Evolutionary conservation across 2,329 filamentous ascomycete genomes (phyloP).

Genomic region (Fusarium subtropicale): DNA sequence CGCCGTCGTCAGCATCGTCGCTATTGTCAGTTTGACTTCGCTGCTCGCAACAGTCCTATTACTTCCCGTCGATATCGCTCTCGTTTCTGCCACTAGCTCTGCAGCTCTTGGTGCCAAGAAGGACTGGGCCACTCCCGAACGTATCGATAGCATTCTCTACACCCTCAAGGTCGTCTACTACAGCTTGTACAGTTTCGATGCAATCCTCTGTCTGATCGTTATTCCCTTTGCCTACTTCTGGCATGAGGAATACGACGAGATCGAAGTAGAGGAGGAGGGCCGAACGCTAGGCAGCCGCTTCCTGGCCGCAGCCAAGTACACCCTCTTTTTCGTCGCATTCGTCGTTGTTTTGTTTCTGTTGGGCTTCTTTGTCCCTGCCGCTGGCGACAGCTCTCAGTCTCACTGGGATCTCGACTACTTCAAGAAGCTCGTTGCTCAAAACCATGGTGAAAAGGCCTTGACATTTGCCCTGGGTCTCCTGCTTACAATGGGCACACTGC

Average conservation of each 20-base stretch:
- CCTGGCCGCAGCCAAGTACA: slow-evolving; percentile 91
- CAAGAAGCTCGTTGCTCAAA: slow-evolving; percentile 79
- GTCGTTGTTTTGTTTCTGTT: slow-evolving; percentile 87
- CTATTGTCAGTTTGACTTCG: slow-evolving; percentile 86
- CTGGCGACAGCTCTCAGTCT: slow-evolving; percentile 71
- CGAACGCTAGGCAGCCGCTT: slow-evolving; percentile 78
- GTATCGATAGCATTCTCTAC: slow-evolving; percentile 80
- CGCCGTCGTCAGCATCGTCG: slow-evolving; percentile 81
- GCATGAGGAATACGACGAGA: slow-evolving; percentile 97
- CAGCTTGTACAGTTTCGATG: slow-evolving; percentile 89
- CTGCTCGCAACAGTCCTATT: slow-evolving; percentile 93
- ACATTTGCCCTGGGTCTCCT: slow-evolving; percentile 92
- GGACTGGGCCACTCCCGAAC: slow-evolving; percentile 89
- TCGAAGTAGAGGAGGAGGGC: slow-evolving; percentile 84
- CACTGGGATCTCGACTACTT: slow-evolving; percentile 92
- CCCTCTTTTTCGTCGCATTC: slow-evolving; percentile 82
- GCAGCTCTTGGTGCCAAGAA: slow-evolving; percentile 84
- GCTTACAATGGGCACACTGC: slow-evolving; percentile 83
- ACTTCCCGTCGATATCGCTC: slow-evolving; percentile 92
- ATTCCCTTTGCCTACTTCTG: slow-evolving; percentile 98
- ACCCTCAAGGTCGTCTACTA: slow-evolving; percentile 94
- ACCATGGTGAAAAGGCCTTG: slow-evolving; percentile 91
- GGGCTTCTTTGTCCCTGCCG: slow-evolving; percentile 92
- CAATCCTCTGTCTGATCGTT: slow-evolving; percentile 86
- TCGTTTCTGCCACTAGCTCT: slow-evolving; percentile 88